Conservation (phyloP, 345 rosid species). For the Gossypioides kirkii region DNA sequence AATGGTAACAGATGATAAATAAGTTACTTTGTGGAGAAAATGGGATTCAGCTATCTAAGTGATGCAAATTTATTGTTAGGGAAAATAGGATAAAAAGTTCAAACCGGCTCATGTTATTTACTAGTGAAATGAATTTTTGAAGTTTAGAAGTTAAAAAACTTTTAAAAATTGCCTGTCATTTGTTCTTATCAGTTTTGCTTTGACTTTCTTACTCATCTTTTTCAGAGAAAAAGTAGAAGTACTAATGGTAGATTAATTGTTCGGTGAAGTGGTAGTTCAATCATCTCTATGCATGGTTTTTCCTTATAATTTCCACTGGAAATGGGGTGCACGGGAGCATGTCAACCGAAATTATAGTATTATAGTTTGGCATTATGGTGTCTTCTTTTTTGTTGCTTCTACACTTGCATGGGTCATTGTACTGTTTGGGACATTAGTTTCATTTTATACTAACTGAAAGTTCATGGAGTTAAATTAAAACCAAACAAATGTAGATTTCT, state of each 20-base stretch:
- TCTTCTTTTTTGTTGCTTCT: neutral
- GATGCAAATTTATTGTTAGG: neutral
- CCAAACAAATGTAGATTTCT: neutral
- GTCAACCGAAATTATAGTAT: neutral
- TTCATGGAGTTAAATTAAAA: neutral
- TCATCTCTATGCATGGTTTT: neutral
- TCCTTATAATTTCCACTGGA: neutral
- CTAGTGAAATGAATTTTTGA: neutral
- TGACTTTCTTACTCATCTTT: neutral
- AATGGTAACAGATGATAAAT: neutral
- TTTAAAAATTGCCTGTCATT: neutral
- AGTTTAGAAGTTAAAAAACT: slow-evolving; percentile 1
- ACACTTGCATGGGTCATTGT: neutral
- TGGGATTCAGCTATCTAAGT: neutral
- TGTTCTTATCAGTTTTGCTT: neutral
- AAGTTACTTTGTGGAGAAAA: neutral
- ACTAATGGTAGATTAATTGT: neutral
- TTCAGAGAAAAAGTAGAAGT: neutral
- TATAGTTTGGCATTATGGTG: neutral
- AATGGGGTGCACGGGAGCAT: neutral
- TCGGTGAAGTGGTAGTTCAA: neutral
- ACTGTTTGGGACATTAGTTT: neutral
- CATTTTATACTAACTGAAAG: neutral
- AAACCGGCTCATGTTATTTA: neutral
- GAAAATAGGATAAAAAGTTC: neutral